A percentile compares a stretch with the other conserved stretches of the same genome.
Evolutionary conservation across 1,139 yeast genomes (phyloP).

Genomic region (Kurtzmaniella natalensis): DNA sequence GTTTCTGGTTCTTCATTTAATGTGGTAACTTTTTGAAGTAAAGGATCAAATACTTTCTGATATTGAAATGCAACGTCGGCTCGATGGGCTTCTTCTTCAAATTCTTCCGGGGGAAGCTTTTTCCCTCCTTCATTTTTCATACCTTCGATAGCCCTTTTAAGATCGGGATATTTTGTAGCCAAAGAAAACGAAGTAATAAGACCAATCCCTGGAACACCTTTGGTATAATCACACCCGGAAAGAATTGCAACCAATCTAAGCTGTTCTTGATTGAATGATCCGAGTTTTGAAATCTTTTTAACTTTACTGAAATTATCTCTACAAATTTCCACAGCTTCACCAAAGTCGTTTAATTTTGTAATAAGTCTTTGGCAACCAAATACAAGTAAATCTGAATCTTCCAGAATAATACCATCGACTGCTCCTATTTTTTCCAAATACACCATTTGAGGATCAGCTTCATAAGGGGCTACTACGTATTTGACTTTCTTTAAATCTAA

Average conservation of each 20-base stretch:
- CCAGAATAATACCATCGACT: conserved; percentile 86
- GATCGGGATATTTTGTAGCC: conserved; percentile 46
- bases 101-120: conserved; percentile 56
- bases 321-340: conserved; percentile 67
- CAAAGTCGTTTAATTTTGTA: conserved; percentile 77
- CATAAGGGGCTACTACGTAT: conserved; percentile 94
- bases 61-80: conserved; percentile 82
- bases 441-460: conserved; percentile 97
- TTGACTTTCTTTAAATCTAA: conserved; percentile 56
- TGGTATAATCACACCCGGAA: conserved; percentile 94
- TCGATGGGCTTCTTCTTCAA: conserved; percentile 53
- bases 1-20: conserved; percentile 53
- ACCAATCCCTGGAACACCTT: conserved; percentile 81
- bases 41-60: conserved; percentile 83
- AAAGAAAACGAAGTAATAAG: conserved; percentile 68
- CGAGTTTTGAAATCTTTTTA: conserved; percentile 41
- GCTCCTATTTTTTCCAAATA: conserved; percentile 70
- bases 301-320: conserved; percentile 49
- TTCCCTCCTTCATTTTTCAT: conserved; percentile 63
- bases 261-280: conserved; percentile 49
- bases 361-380: conserved; percentile 79
- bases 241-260: conserved; percentile 76
- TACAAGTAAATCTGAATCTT: conserved; percentile 87
- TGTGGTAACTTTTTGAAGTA: conserved; percentile 41
- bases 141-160: conserved; percentile 54